These are phyloP conservation scores for Allantophomopsis cytisporea DNA, from an alignment of 2,329 filamentous ascomycete genomes.

Conservation along the genomic window DNA sequence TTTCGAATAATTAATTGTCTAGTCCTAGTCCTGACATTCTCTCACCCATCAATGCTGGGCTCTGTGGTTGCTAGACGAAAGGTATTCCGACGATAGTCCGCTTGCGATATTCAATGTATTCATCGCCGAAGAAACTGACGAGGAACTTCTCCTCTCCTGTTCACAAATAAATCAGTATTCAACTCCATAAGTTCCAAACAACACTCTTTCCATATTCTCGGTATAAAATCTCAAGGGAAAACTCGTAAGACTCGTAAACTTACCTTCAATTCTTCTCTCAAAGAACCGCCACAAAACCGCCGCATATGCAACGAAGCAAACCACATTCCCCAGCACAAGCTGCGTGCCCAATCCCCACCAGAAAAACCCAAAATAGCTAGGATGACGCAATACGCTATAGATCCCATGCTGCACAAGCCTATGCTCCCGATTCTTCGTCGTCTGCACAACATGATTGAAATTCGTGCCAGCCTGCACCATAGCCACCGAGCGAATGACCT, in stretches of 20 bases:
- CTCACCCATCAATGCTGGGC: not conserved
- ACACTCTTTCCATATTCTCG: too few species aligned
- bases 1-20: too few species aligned
- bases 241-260: slow-evolving; percentile 16
- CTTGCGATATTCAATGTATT: slow-evolving; percentile 64
- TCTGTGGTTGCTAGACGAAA: slow-evolving; percentile 39
- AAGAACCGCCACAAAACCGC: slow-evolving; percentile 82
- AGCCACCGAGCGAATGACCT: slow-evolving; percentile 62
- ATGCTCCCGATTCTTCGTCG: slow-evolving; percentile 53
- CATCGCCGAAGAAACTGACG: slow-evolving; percentile 68
- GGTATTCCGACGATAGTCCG: slow-evolving; percentile 70
- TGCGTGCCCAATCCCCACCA: slow-evolving; percentile 98
- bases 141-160: slow-evolving; percentile 72
- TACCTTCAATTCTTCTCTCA: slow-evolving; percentile 49
- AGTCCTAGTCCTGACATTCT: not conserved
- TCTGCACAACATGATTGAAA: slow-evolving; percentile 83
- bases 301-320: slow-evolving; percentile 65
- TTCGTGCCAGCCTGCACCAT: slow-evolving; percentile 84
- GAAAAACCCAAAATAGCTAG: slow-evolving; percentile 95
- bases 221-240: too few species aligned
- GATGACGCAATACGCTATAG: slow-evolving; percentile 67
- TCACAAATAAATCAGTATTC: too few species aligned
- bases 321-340: slow-evolving; percentile 69
- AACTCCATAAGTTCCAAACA: too few species aligned
- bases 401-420: slow-evolving; percentile 72